Conservation (phyloP, 176 grass and related monocot genomes). For the Lolium multiflorum region DNA sequence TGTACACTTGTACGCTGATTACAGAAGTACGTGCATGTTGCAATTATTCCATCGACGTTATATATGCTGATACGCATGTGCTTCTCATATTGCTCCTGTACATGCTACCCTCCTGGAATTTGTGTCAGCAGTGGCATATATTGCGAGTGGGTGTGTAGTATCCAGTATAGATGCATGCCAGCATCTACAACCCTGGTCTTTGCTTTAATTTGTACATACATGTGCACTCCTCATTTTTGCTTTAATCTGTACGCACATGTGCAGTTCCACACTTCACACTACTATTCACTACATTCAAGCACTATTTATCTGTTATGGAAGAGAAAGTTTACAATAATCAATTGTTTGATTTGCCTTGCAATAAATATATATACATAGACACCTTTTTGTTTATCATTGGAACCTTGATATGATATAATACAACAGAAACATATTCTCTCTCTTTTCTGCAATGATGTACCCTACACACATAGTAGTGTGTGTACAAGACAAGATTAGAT, state of each 20-base stretch:
- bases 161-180: constrained; percentile 3
- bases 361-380: neutral
- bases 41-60: constrained; percentile 37
- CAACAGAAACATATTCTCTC: neutral
- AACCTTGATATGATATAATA: constrained; percentile 37
- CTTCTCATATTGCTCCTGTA: constrained; percentile 7
- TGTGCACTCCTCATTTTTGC: neutral
- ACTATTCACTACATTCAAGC: neutral
- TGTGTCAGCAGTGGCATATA: constrained; percentile 44
- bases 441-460: neutral
- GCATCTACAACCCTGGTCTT: constrained; percentile 18
- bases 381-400: neutral
- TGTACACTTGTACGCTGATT: constrained; percentile 10
- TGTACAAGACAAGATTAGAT: constrained; percentile 52
- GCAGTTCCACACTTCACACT: constrained; percentile 4
- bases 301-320: neutral
- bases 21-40: constrained; percentile 11
- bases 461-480: constrained; percentile 29
- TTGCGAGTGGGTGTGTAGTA: constrained; percentile 42
- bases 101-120: constrained; percentile 28
- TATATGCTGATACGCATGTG: constrained; percentile 34
- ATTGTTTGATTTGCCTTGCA: neutral
- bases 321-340: neutral
- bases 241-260: neutral
- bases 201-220: neutral